Conservation (phyloP, 306 rosid species). For the Cicer arietinum region DNA sequence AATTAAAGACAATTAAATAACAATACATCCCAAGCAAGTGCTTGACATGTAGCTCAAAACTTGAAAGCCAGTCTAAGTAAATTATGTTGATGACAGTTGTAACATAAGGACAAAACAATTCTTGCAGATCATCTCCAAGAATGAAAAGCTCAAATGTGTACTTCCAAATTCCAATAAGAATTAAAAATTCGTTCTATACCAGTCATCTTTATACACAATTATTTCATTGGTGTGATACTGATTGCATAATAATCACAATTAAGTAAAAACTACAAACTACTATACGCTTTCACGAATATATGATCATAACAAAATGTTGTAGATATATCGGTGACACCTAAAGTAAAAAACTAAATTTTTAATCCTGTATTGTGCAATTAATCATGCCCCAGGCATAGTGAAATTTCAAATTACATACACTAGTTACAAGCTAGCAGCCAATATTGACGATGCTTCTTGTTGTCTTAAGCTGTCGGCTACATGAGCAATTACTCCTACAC, state of each 20-base stretch:
- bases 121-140: constrained; percentile 1
- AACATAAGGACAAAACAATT: constrained; percentile 25
- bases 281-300: constrained; percentile 13
- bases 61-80: not conserved
- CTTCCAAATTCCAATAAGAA: constrained; percentile 3
- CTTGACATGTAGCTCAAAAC: not conserved
- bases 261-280: constrained; percentile 14
- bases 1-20: not conserved
- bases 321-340: constrained; percentile 3
- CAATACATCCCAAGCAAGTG: constrained; percentile 5
- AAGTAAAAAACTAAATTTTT: constrained; percentile 18
- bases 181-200: not conserved
- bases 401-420: constrained; percentile 39
- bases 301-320: not conserved
- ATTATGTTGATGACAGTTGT: constrained; percentile 27
- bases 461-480: constrained; percentile 86
- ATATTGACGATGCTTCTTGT: constrained; percentile 65
- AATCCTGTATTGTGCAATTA: constrained; percentile 33
- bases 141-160: not conserved
- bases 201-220: constrained; percentile 20
- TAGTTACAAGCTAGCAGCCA: constrained; percentile 70
- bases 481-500: constrained; percentile 88
- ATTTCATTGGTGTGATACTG: constrained; percentile 6
- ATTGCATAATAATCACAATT: constrained; percentile 26
- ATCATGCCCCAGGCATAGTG: constrained; percentile 11